Evolutionary conservation across 2,329 filamentous ascomycete genomes (phyloP).

Genomic region (Cladosporium sp.): DNA sequence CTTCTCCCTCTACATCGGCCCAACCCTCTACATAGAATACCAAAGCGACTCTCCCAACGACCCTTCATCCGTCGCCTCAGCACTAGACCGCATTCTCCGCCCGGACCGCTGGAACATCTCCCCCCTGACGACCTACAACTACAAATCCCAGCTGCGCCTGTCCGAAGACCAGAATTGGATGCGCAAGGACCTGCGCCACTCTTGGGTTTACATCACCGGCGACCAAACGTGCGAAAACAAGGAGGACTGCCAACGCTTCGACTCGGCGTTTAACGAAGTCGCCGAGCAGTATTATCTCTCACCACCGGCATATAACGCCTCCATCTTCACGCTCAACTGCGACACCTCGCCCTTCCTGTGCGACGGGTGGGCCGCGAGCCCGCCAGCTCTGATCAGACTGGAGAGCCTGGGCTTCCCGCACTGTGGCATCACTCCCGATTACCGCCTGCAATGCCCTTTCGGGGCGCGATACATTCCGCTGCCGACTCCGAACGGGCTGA

Average conservation of each 20-base stretch:
- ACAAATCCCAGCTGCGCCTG: slow-evolving; percentile 4
- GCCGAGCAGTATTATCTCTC: neutral
- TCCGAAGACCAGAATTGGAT: slow-evolving; percentile 5
- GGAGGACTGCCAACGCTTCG: slow-evolving; percentile 2
- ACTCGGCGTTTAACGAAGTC: slow-evolving; percentile 7
- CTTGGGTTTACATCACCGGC: slow-evolving; percentile 7
- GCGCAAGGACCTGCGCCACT: slow-evolving; percentile 2
- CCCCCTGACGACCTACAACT: slow-evolving; percentile 6
- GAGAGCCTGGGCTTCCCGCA: slow-evolving; percentile 7
- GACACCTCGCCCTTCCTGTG: slow-evolving; percentile 7
- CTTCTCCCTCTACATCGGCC: slow-evolving; percentile 3
- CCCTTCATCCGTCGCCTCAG: too few species aligned
- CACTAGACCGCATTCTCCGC: neutral
- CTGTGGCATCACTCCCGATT: neutral
- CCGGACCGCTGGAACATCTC: neutral
- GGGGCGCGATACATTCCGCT: slow-evolving; percentile 7
- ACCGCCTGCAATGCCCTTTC: slow-evolving; percentile 1
- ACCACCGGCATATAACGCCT: slow-evolving; percentile 7
- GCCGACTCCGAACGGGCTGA: neutral
- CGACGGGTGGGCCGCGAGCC: neutral
- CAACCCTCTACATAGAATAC: slow-evolving; percentile 11
- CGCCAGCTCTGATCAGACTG: neutral
- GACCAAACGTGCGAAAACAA: neutral
- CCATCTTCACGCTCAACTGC: slow-evolving; percentile 7
- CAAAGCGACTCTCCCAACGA: slow-evolving; percentile 1